Evolutionary conservation across 345 rosid genomes (phyloP), one percentile per base, ranked within the genome.

Genomic region (Hibiscus syriacus): DNA sequence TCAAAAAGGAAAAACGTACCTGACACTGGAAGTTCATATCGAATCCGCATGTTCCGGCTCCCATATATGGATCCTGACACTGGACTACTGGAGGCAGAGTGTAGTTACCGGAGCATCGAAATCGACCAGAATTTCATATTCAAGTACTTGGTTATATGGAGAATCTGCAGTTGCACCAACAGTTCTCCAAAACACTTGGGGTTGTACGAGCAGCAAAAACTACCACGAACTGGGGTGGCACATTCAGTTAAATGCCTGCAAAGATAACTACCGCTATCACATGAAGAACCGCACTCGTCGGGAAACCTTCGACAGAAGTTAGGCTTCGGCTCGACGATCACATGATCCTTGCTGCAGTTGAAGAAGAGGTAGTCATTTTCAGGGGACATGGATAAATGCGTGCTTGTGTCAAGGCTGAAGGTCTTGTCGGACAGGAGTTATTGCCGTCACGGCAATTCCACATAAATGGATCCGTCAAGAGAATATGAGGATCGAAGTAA

Each of bases 281-380:
- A 90, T 0, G 96, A 86, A 1, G 94, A 90, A 72, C 89, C 98
- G 14, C 97, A 90, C 52, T 80, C 86, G 20, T 89, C 94, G 0
- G 97, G 98, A 74, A 87, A 90, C 53, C 90, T 75, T 72, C 87
- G 90, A 25, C 98, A 90, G 76, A 89, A 93, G 39, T 86, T 79
- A 1, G 97, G 90, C 77, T 82, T 90, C 0, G 97, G 91, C 81
- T 90, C 86, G 1, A 90, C 77, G 55, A 93, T 89, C 53, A 93
- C 92, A 29, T 78, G 75, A 22, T 84, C 84, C 19, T 77, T 70
- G 26, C 89, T 81, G 39, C 98, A 93, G 50, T 89, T 93, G 84
- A 93, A 93, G 84, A 93, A 93, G 55, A 93, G 81, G 73, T 90
- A 89, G 73, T 93, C 98, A 43, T 89, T 93, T 57, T 90, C 88